Evolutionary conservation across 2,329 filamentous ascomycete species (phyloP).

Genomic region (Sclerotinia sclerotiorum): DNA sequence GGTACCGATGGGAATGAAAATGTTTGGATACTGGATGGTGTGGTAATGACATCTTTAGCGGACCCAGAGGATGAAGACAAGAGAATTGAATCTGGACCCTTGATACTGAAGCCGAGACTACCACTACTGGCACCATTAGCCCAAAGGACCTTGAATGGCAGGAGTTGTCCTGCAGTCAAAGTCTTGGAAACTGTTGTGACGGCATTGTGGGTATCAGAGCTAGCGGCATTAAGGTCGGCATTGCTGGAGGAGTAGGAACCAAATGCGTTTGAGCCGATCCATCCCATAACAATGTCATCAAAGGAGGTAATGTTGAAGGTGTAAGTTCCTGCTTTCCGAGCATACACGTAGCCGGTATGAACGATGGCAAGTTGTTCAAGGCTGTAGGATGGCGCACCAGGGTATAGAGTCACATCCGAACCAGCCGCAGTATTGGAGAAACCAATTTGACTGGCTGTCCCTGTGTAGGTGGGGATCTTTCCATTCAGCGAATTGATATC

Average conservation of each 20-base stretch:
- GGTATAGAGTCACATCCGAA: background rate
- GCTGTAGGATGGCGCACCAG: constrained; percentile 6
- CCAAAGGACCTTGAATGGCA: background rate
- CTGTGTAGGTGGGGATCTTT: background rate
- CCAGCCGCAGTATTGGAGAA: background rate
- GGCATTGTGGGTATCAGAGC: background rate
- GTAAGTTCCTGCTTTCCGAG: constrained; percentile 1
- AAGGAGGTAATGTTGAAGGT: background rate
- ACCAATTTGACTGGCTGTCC: background rate
- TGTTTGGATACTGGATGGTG: background rate
- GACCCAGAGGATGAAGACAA: background rate
- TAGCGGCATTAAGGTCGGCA: background rate
- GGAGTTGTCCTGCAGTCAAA: background rate
- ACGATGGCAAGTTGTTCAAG: constrained; percentile 8
- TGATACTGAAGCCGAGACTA: background rate
- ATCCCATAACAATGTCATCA: constrained; percentile 3
- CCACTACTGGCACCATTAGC: background rate
- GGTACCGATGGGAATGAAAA: background rate
- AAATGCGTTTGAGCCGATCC: background rate
- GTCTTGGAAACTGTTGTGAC: background rate
- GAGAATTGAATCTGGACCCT: background rate
- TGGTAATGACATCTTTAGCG: background rate
- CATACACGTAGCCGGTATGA: background rate
- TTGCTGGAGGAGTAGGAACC: background rate
- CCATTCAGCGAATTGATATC: background rate